Evolutionary conservation across 768 basidiomycete genomes (phyloP), one percentile per base, ranked within the genome.

Genomic region (Mycena latifolia): DNA sequence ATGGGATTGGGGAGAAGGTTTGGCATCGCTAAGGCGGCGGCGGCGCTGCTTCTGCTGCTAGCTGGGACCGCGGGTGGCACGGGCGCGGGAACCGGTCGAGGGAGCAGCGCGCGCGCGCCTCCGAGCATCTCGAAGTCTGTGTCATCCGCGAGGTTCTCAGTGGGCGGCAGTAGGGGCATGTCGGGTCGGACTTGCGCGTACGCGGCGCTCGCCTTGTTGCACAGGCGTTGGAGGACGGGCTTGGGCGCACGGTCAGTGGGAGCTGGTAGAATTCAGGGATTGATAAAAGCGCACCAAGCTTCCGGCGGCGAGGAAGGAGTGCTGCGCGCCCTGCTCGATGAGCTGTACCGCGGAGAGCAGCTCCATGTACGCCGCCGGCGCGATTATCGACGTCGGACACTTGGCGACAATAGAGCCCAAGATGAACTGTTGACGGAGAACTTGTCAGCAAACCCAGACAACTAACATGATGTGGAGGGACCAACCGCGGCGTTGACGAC

Each of bases 311-410:
- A 66, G 20, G 29, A 59, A 47, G 6, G 53, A 60, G 17, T 66
- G 64, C 11, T 27, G 20, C 0, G 80, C 80, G 22, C 80, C 82
- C 5, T 71, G 78, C 62, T 73, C 77, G 39, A 85, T 82, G n/a
- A 85, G 64, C 29, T 79, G 76, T 27, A 84, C 63, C n/a, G 80
- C 82, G n/a, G 83, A 68, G 52, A 81, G 79, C 0, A 85, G 72
- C 56, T 85, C 83, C 22, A 77, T 64, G 52, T 78, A 73, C 20
- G 83, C 84, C 41, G 76, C 78, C 12, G 80, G 78, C 14, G 81
- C 81, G 77, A 84, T 79, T 17, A 76, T 77, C 25, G 80, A 78
- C 20, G 76, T 77, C 3, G 83, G 83, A 10, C 79, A 75, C 25
- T 80, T 77, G 18, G 74, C 71, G 33, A 77, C 80, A 9, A 85